Evolutionary conservation across 805 yeast genomes (phyloP).

Genomic region (Cephaloascus albidus): DNA sequence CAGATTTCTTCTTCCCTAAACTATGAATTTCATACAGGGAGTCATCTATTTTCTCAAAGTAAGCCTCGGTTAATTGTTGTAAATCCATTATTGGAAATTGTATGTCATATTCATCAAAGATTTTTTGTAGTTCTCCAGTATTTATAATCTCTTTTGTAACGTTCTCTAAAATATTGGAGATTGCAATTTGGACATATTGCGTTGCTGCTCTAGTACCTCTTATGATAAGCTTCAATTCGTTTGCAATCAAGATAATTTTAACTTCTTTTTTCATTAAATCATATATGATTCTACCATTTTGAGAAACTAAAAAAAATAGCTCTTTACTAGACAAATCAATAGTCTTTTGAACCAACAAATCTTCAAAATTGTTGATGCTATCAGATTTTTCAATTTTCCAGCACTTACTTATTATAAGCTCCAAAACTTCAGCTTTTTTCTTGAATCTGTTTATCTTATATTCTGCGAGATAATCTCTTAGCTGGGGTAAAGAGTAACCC

Average conservation of each 20-base stretch:
- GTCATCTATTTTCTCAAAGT: conserved; percentile 16
- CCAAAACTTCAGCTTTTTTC: conserved; percentile 11
- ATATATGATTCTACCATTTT: conserved; percentile 27
- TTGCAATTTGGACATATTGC: conserved; percentile 32
- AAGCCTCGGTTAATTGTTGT: conserved; percentile 23
- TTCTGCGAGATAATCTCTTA: conserved; percentile 6
- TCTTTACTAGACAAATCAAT: conserved; percentile 25
- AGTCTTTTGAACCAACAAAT: conserved; percentile 19
- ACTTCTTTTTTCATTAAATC: conserved; percentile 32
- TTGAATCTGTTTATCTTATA: background rate
- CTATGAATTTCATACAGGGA: conserved; percentile 19
- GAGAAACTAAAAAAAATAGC: conserved; percentile 27
- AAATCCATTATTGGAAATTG: conserved; percentile 15
- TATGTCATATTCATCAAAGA: conserved; percentile 8
- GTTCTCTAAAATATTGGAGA: conserved; percentile 19
- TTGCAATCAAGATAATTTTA: conserved; percentile 21
- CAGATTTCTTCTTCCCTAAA: conserved; percentile 15
- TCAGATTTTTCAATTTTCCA: conserved; percentile 21
- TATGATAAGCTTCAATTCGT: conserved; percentile 19
- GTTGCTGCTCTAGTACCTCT: conserved; percentile 31
- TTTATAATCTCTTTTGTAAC: conserved; percentile 20
- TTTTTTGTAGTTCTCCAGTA: conserved; percentile 14
- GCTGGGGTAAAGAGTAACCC: conserved; percentile 14
- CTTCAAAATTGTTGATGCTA: conserved; percentile 15
- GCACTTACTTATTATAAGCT: conserved; percentile 17